These are phyloP conservation scores for Solanum hybrid DNA, from an alignment of 305 asterid species.

Conservation along the genomic window DNA sequence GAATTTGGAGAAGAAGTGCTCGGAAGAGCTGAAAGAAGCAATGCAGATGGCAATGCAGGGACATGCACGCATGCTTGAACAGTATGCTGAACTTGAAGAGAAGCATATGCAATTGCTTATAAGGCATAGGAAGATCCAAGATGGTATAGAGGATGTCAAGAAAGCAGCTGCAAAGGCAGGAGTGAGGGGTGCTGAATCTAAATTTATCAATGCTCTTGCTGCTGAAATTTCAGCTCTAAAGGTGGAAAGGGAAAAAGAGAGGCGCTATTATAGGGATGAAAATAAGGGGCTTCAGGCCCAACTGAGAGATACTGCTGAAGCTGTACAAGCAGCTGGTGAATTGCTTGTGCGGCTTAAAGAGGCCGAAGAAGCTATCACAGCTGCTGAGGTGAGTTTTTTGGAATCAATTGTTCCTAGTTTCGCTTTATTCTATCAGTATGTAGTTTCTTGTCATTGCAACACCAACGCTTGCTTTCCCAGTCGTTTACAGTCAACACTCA, in stretches of 20 bases:
- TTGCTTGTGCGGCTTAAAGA: constrained; percentile 91
- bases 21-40: constrained; percentile 93
- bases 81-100: constrained; percentile 95
- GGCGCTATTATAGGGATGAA: constrained; percentile 70
- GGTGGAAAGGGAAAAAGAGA: constrained; percentile 86
- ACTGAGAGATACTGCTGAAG: constrained; percentile 95
- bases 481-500: not conserved
- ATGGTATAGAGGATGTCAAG: constrained; percentile 89
- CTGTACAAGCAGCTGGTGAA: constrained; percentile 99
- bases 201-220: constrained; percentile 85
- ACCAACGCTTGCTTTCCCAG: not conserved
- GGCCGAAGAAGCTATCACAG: constrained; percentile 70
- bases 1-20: constrained; percentile 72
- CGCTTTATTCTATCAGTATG: constrained; percentile 6
- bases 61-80: constrained; percentile 99
- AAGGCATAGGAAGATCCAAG: constrained; percentile 68
- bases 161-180: constrained; percentile 93
- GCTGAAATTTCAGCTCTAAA: constrained; percentile 73
- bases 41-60: constrained; percentile 99
- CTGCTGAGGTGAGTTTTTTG: constrained; percentile 67
- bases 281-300: constrained; percentile 88
- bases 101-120: constrained; percentile 82
- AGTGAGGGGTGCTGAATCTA: constrained; percentile 83
- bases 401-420: constrained; percentile 10
- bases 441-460: not conserved